phyloP scores from a whole-genome alignment of 2,329 filamentous ascomycete species.

The Arachnopeziza araneosa region DNA sequence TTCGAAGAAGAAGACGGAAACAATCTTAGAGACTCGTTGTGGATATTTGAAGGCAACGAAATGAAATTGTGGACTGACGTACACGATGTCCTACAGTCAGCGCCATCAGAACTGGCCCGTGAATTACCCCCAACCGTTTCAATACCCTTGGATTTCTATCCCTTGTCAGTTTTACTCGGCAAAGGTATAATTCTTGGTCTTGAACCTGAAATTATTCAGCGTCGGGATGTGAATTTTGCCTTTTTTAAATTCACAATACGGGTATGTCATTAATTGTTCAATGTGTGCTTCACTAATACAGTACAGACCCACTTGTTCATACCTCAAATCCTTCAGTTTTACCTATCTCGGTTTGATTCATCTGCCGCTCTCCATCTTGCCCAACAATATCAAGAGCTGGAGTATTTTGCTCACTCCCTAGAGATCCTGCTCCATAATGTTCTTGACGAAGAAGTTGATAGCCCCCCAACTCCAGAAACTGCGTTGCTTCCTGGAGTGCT shows the following conservation, averaged over 20 bases:
- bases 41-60: conserved; percentile 86
- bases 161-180: conserved; percentile 76
- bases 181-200: conserved; percentile 89
- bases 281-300: conserved; percentile 9
- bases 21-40: conserved; percentile 74
- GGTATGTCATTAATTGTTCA: conserved; percentile 46
- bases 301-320: conserved; percentile 83
- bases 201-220: conserved; percentile 88
- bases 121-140: conserved; percentile 71
- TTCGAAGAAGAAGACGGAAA: conserved; percentile 20
- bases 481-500: conserved; percentile 59
- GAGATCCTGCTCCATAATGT: conserved; percentile 91
- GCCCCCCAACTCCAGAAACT: conserved; percentile 55
- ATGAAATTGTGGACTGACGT: conserved; percentile 87
- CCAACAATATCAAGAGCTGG: conserved; percentile 77
- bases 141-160: conserved; percentile 91
- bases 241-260: conserved; percentile 83
- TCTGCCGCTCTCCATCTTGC: conserved; percentile 75
- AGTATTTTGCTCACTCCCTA: conserved; percentile 89
- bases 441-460: conserved; percentile 89
- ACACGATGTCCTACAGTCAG: conserved; percentile 71
- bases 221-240: conserved; percentile 85
- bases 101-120: conserved; percentile 56
- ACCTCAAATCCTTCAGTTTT: conserved; percentile 76
- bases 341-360: conserved; percentile 71